phyloP scores from a whole-genome alignment of 352 stramenopile species.

The Globisporangium nunn region DNA sequence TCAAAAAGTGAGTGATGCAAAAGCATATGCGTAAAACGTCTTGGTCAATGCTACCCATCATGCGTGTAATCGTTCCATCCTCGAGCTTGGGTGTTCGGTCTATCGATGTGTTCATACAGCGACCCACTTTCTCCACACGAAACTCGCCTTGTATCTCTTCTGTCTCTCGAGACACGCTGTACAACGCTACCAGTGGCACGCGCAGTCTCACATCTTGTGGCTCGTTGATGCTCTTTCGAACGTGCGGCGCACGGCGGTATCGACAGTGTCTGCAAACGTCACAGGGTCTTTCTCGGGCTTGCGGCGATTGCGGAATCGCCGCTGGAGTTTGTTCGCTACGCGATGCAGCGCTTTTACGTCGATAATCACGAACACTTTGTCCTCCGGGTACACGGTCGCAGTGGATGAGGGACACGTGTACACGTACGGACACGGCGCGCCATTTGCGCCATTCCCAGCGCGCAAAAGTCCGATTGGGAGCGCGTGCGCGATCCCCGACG shows the following conservation, averaged over 20 bases:
- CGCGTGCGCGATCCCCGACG: conserved; percentile 50
- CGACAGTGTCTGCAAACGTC: conserved; percentile 9
- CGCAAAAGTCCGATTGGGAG: conserved; percentile 76
- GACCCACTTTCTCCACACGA: too few relatives aligned
- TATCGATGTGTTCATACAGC: too few relatives aligned
- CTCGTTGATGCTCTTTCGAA: not conserved
- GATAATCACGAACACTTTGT: conserved; percentile 82
- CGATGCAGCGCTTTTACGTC: conserved; percentile 66
- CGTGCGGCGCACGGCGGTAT: conserved; percentile 2
- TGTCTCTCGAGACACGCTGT: too few relatives aligned
- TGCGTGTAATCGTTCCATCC: too few relatives aligned
- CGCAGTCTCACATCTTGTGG: not conserved
- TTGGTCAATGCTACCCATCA: too few relatives aligned
- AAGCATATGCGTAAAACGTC: too few relatives aligned
- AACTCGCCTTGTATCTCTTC: too few relatives aligned
- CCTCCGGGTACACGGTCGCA: conserved; percentile 51
- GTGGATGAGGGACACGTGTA: conserved; percentile 68
- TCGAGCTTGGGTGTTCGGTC: too few relatives aligned
- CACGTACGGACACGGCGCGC: conserved; percentile 66
- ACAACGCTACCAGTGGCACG: not conserved
- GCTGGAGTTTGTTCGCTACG: conserved; percentile 73
- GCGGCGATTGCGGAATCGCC: conserved; percentile 41
- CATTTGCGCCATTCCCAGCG: conserved; percentile 32
- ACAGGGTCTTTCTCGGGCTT: conserved; percentile 1
- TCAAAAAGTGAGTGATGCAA: too few relatives aligned